Evolutionary conservation across 176 grass and related monocot genomes (phyloP).

Genomic region (Carex parvula): DNA sequence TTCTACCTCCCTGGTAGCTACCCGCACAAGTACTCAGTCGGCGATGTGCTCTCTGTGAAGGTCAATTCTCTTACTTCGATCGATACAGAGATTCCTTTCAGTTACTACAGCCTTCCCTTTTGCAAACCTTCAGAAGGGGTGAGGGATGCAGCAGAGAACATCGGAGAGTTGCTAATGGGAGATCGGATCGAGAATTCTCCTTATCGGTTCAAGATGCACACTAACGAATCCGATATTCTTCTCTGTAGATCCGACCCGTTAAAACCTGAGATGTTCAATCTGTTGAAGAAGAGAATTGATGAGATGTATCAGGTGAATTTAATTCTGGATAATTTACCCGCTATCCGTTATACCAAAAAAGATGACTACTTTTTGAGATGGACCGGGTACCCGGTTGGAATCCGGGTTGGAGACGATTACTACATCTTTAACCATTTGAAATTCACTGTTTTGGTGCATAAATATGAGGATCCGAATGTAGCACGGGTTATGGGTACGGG

Average conservation of each 20-base stretch:
- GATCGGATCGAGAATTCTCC: slow-evolving; percentile 50
- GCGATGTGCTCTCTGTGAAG: slow-evolving; percentile 34
- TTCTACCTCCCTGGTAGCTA: slow-evolving; percentile 51
- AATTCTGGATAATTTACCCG: slow-evolving; percentile 42
- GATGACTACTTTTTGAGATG: slow-evolving; percentile 36
- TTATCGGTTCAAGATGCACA: slow-evolving; percentile 41
- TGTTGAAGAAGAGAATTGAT: slow-evolving; percentile 44
- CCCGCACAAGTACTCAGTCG: slow-evolving; percentile 28
- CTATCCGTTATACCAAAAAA: slow-evolving; percentile 40
- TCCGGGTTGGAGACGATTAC: slow-evolving; percentile 5
- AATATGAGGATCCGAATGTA: slow-evolving; percentile 42
- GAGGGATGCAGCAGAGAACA: slow-evolving; percentile 48
- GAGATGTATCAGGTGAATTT: slow-evolving; percentile 51
- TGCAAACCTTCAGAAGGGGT: slow-evolving; percentile 37
- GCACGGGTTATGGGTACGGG: slow-evolving; percentile 38
- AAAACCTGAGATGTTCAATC: background rate
- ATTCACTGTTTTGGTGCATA: slow-evolving; percentile 47
- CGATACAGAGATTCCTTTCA: slow-evolving; percentile 44
- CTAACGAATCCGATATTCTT: slow-evolving; percentile 37
- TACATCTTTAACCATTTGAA: slow-evolving; percentile 47
- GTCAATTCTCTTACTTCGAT: slow-evolving; percentile 51
- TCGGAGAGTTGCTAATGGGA: slow-evolving; percentile 44
- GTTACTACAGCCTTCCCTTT: slow-evolving; percentile 47
- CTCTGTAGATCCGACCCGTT: slow-evolving; percentile 34
- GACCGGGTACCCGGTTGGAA: slow-evolving; percentile 40